Evolutionary conservation across 2,329 filamentous ascomycete genomes (phyloP).

Genomic region (Fulvia fulva): DNA sequence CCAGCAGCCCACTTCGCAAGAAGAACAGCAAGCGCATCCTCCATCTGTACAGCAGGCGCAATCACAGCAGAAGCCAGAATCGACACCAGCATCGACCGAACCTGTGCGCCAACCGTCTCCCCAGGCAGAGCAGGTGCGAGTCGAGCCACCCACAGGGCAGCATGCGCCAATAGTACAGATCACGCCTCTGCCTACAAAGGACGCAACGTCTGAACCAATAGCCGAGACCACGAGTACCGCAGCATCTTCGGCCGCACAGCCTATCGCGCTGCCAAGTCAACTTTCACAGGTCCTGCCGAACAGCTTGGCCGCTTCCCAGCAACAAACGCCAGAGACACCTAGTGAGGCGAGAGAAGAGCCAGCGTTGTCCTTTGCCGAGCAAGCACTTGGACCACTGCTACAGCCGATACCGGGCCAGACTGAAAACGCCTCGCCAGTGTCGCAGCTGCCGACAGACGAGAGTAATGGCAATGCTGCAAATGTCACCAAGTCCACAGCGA

Average conservation of each 20-base stretch:
- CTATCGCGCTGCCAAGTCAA: neutral
- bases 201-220: neutral
- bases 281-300: neutral
- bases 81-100: neutral
- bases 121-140: neutral
- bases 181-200: neutral
- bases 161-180: neutral
- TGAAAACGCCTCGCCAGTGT: neutral
- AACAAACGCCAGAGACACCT: constrained; percentile 8
- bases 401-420: neutral
- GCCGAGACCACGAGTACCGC: neutral
- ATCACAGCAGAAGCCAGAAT: neutral
- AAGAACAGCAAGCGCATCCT: neutral
- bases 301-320: neutral
- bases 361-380: neutral
- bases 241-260: neutral
- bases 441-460: neutral
- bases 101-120: neutral
- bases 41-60: neutral
- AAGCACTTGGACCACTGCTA: neutral
- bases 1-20: neutral
- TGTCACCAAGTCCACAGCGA: neutral
- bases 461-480: neutral
- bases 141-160: constrained; percentile 1
- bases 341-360: neutral